Percentiles rank a stretch among this genome's conserved stretches.
phyloP scores from a whole-genome alignment of 192 early-diverging fungal genomes.

The Coemansia sp. region DNA sequence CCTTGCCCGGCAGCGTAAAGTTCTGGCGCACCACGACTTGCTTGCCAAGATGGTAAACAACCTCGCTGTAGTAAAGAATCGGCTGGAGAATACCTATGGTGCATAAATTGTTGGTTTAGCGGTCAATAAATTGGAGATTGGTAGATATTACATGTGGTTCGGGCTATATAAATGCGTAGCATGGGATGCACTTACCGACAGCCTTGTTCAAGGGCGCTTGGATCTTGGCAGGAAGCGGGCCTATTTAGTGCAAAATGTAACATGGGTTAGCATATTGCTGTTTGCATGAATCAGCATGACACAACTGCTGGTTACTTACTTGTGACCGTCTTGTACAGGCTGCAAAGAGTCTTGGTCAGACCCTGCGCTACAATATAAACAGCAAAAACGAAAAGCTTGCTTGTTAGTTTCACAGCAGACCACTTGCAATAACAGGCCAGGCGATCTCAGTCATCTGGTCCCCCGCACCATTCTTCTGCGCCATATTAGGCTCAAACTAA shows the following conservation, averaged over 20 bases:
- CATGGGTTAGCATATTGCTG: not conserved
- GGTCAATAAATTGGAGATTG: too few relatives aligned
- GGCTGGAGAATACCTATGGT: conserved; percentile 25
- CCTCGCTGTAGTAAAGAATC: conserved; percentile 51
- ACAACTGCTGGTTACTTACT: conserved; percentile 6
- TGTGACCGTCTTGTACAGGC: conserved; percentile 46
- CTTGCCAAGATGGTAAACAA: conserved; percentile 47
- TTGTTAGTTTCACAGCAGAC: not conserved
- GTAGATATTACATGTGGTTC: too few relatives aligned
- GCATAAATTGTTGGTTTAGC: too few relatives aligned
- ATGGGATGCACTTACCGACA: conserved; percentile 12
- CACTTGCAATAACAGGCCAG: not conserved
- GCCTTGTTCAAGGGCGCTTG: conserved; percentile 48
- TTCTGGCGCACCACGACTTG: conserved; percentile 44
- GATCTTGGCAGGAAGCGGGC: conserved; percentile 44
- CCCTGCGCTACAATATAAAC: conserved; percentile 34
- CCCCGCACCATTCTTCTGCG: not conserved
- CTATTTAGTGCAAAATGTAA: not conserved
- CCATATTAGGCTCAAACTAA: not conserved
- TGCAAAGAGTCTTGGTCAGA: conserved; percentile 48
- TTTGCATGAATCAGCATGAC: not conserved
- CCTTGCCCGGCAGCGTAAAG: conserved; percentile 49
- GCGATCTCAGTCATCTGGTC: not conserved
- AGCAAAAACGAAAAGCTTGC: not conserved
- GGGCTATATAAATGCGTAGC: too few relatives aligned